phyloP scores from a whole-genome alignment of 805 yeast species.

The Scheffersomyces spartinae region DNA sequence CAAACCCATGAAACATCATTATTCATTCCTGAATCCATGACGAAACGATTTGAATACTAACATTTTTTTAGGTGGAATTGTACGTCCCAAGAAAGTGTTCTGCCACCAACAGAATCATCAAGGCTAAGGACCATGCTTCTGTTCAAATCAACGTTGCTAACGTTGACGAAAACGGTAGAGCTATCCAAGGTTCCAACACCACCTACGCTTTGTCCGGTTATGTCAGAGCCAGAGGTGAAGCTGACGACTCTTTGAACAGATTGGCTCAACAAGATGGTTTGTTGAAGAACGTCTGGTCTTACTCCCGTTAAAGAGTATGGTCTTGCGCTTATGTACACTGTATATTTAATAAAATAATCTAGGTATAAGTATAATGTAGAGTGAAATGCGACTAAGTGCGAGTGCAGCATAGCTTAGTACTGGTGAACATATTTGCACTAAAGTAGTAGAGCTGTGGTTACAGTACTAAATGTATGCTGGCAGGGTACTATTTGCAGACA shows the following conservation, averaged over 20 bases:
- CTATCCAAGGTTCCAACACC: slow-evolving; percentile 80
- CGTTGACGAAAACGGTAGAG: slow-evolving; percentile 95
- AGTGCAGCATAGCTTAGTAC: too few species aligned
- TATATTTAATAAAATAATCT: not conserved
- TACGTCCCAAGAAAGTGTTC: slow-evolving; percentile 99
- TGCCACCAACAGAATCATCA: slow-evolving; percentile 99
- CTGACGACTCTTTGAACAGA: slow-evolving; percentile 98
- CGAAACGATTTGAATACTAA: too few species aligned
- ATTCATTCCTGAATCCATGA: too few species aligned
- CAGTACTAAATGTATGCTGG: too few species aligned
- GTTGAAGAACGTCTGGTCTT: slow-evolving; percentile 90
- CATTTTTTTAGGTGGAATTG: slow-evolving; percentile 75
- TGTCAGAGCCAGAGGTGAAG: slow-evolving; percentile 98
- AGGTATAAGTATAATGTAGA: not conserved
- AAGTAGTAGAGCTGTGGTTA: too few species aligned
- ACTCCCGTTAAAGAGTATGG: slow-evolving; percentile 91
- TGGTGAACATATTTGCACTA: too few species aligned
- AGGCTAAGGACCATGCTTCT: slow-evolving; percentile 98
- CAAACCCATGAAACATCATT: too few species aligned
- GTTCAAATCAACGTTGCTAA: slow-evolving; percentile 98
- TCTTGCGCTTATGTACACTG: too few species aligned
- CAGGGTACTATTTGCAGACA: too few species aligned
- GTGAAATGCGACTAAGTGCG: not conserved
- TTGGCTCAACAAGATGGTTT: slow-evolving; percentile 98
- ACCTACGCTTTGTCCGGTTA: slow-evolving; percentile 96